Conservation (phyloP, 192 early-diverging fungal genomes). For the Gonapodya prolifera region DNA sequence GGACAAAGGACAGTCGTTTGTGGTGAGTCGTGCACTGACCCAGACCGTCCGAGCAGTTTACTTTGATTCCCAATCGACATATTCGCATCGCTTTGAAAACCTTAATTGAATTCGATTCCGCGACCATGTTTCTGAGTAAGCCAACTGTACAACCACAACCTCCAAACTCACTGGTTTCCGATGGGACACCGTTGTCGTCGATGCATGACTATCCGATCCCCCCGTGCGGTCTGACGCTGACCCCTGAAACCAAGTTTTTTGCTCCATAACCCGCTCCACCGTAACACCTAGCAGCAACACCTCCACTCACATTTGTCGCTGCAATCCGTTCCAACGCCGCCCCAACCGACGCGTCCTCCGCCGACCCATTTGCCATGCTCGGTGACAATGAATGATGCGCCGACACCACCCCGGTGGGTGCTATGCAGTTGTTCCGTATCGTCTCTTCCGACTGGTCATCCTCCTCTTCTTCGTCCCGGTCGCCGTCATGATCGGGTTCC, state of each 20-base stretch:
- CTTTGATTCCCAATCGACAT: conserved; percentile 30
- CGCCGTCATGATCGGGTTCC: conserved; percentile 7
- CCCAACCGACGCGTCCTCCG: neutral
- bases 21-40: conserved; percentile 11
- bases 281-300: no score
- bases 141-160: neutral
- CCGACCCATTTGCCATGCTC: neutral
- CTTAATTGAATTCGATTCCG: conserved; percentile 10
- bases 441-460: conserved; percentile 9
- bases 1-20: neutral
- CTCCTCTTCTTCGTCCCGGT: conserved; percentile 20
- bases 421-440: neutral
- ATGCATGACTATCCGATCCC: neutral
- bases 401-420: neutral
- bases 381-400: neutral
- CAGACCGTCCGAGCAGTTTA: conserved; percentile 37
- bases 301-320: neutral
- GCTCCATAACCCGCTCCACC: no score
- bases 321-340: neutral
- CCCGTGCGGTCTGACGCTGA: neutral
- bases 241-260: neutral
- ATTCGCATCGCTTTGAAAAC: conserved; percentile 31
- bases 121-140: neutral
- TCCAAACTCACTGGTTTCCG: conserved; percentile 6
- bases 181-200: conserved; percentile 5